Conservation (phyloP, 768 basidiomycete genomes). For the Lanmaoa rubissima region DNA sequence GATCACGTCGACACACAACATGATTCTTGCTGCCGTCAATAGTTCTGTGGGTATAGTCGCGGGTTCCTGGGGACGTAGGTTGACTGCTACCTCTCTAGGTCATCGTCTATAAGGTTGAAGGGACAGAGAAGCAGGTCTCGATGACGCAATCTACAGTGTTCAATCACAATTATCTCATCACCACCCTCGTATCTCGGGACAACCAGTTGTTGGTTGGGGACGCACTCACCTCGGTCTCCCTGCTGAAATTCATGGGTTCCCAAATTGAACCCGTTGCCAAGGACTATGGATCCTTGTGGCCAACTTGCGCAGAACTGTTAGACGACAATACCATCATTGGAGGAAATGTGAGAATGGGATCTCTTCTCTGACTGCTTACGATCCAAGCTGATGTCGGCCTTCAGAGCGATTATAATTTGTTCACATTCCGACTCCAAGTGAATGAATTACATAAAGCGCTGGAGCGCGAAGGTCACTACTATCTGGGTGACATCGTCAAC, state of each 20-base stretch:
- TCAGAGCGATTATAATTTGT: constrained; percentile 69
- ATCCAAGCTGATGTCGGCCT: constrained; percentile 7
- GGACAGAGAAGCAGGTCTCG: constrained; percentile 30
- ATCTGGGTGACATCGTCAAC: constrained; percentile 75
- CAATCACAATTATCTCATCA: constrained; percentile 83
- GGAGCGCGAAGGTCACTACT: constrained; percentile 66
- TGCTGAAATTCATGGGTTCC: constrained; percentile 50
- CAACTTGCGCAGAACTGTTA: constrained; percentile 60
- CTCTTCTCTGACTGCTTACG: constrained; percentile 4
- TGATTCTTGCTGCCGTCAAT: constrained; percentile 70
- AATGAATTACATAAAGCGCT: constrained; percentile 45
- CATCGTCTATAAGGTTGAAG: constrained; percentile 43
- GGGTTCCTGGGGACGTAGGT: background rate
- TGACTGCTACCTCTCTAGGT: constrained; percentile 37
- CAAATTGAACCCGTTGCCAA: constrained; percentile 57
- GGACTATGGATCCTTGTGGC: constrained; percentile 77
- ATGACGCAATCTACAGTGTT: constrained; percentile 51
- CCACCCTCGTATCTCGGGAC: constrained; percentile 55
- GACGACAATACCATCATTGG: constrained; percentile 59
- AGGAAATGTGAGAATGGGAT: constrained; percentile 59
- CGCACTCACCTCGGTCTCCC: constrained; percentile 73
- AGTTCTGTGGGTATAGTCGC: constrained; percentile 54
- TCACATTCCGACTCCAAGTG: constrained; percentile 54
- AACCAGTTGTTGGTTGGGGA: constrained; percentile 72
- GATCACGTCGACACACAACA: constrained; percentile 46